These are phyloP conservation scores for Fraxinus anomala DNA, from an alignment of 257 asterid species.

Conservation along the genomic window DNA sequence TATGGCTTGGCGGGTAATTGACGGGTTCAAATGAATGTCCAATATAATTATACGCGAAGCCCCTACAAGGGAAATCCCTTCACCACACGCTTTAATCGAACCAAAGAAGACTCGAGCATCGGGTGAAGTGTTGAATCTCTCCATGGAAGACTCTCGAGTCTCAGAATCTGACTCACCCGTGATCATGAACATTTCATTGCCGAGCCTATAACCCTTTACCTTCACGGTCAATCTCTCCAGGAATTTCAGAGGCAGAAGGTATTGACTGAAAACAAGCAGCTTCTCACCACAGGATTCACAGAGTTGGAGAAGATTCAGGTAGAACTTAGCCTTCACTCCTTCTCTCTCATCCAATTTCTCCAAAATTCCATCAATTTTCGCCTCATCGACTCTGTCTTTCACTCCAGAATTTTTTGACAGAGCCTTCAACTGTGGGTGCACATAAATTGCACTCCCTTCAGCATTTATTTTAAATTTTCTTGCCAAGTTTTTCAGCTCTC, in stretches of 20 bases:
- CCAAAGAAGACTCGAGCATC: slow-evolving; percentile 96
- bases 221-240: slow-evolving; percentile 74
- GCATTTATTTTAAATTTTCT: slow-evolving; percentile 75
- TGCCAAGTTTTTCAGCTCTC: slow-evolving; percentile 40
- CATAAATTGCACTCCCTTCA: slow-evolving; percentile 92
- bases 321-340: slow-evolving; percentile 85
- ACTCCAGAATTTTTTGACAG: slow-evolving; percentile 62
- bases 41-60: slow-evolving; percentile 84
- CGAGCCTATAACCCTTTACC: slow-evolving; percentile 64
- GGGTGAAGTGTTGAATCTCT: slow-evolving; percentile 62
- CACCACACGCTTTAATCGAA: slow-evolving; percentile 92
- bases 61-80: slow-evolving; percentile 95
- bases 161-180: slow-evolving; percentile 88
- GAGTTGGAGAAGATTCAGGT: slow-evolving; percentile 75
- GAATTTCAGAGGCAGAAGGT: slow-evolving; percentile 80
- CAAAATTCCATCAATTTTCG: slow-evolving; percentile 57
- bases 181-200: slow-evolving; percentile 85
- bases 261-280: slow-evolving; percentile 86
- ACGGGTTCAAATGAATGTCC: slow-evolving; percentile 88
- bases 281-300: slow-evolving; percentile 85
- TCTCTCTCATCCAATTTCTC: slow-evolving; percentile 64
- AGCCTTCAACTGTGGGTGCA: slow-evolving; percentile 69
- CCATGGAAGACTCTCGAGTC: slow-evolving; percentile 72
- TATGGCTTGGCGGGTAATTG: slow-evolving; percentile 95
- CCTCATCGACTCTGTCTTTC: slow-evolving; percentile 80